These are phyloP conservation scores for Monosporascus sp. DNA, from an alignment of 2,329 filamentous ascomycete genomes.

Conservation along the genomic window DNA sequence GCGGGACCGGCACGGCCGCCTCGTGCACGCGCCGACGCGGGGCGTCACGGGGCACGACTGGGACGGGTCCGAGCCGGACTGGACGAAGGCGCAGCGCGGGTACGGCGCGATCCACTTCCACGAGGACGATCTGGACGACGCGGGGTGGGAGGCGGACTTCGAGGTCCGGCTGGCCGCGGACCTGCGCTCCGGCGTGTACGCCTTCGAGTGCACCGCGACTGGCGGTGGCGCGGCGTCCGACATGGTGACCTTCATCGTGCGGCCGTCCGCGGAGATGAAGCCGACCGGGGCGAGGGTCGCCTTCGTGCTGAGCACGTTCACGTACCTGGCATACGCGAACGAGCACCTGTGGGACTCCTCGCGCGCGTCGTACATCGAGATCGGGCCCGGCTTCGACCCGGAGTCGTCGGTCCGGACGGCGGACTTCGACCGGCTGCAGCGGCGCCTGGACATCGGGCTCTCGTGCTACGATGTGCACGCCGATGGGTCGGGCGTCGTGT, in stretches of 20 bases:
- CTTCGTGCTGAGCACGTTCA: constrained; percentile 17
- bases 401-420: neutral
- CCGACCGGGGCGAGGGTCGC: constrained; percentile 11
- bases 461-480: constrained; percentile 33
- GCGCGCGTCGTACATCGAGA: constrained; percentile 9
- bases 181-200: constrained; percentile 20
- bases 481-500: constrained; percentile 30
- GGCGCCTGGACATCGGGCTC: constrained; percentile 30
- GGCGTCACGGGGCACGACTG: constrained; percentile 28
- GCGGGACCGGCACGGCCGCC: constrained; percentile 15
- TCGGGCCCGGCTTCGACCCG: constrained; percentile 3
- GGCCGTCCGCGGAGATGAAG: constrained; percentile 11
- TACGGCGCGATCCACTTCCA: constrained; percentile 34
- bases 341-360: constrained; percentile 7
- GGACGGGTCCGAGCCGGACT: constrained; percentile 27
- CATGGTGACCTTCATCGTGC: constrained; percentile 27
- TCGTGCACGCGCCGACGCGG: constrained; percentile 27
- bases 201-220: constrained; percentile 10
- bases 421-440: constrained; percentile 14
- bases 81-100: constrained; percentile 26
- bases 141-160: constrained; percentile 28
- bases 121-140: constrained; percentile 33
- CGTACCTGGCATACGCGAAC: constrained; percentile 4
- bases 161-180: constrained; percentile 14
- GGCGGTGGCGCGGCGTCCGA: constrained; percentile 7